A percentile compares a stretch with the other conserved stretches of the same genome.
phyloP scores from a whole-genome alignment of 2,329 filamentous ascomycete species.

The Curvularia spicifera region DNA sequence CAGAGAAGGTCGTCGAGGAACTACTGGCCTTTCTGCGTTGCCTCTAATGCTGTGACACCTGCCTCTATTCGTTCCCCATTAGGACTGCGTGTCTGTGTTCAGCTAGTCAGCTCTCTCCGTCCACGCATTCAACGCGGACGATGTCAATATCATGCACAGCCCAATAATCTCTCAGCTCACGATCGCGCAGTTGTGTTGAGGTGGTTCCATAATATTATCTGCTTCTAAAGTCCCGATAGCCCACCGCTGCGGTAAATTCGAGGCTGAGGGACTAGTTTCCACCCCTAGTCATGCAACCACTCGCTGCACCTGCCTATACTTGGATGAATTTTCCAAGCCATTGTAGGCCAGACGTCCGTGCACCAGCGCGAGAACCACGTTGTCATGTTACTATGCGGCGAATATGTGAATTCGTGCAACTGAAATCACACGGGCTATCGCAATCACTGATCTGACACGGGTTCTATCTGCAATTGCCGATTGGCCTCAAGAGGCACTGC shows the following conservation, averaged over 20 bases:
- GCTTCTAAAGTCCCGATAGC: background rate
- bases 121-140: background rate
- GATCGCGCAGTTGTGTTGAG: slow-evolving; percentile 1
- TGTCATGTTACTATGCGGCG: background rate
- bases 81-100: background rate
- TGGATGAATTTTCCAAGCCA: background rate
- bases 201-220: slow-evolving; percentile 1
- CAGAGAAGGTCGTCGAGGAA: slow-evolving; percentile 59
- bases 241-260: background rate
- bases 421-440: background rate
- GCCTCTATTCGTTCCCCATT: background rate
- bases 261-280: background rate
- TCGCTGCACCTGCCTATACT: background rate
- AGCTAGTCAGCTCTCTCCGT: background rate
- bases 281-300: background rate
- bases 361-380: too few relatives aligned
- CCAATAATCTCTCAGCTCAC: background rate
- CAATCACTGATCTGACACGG: background rate
- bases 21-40: slow-evolving; percentile 53
- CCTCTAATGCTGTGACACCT: slow-evolving; percentile 17
- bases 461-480: background rate
- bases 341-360: background rate
- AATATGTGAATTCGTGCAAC: background rate
- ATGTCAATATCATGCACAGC: background rate
- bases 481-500: background rate